Evolutionary conservation across 208 protist genomes (phyloP), one percentile per base, ranked within the genome.

Genomic region (Crithidia fasciculata): DNA sequence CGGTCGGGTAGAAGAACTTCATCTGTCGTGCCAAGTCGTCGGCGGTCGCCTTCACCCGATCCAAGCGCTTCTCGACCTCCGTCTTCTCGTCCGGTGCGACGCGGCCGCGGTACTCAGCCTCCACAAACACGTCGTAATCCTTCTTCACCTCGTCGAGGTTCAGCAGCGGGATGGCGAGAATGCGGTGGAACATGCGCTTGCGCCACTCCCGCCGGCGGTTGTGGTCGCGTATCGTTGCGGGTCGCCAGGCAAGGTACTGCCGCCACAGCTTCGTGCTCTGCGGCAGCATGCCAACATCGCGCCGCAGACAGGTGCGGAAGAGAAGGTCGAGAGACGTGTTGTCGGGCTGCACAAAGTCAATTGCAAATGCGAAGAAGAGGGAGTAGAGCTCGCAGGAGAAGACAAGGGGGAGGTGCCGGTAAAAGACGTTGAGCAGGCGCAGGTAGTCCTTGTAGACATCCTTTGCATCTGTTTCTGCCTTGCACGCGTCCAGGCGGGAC

Each of bases 371-470:
- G 15, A 94, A 83, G 71, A 95, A 96, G 7, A 94, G 65, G 16
- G 63, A 78, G 86, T 95, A 96, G 15, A 95, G 77, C 39, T 91
- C 76, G 61, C 87, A 85, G 60, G 81, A 89, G 71, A 86, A 92
- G 54, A 78, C 82, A 0, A 92, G 53, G 28, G 83, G 84, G n/a
- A 96, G 81, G 72, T 96, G 92, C 15, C 88, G 85, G 57, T 87
- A 92, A 60, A 96, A 96, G 28, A 71, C 75, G 72, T 95, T 95
- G 15, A 96, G 69, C 5, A 96, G 41, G 15, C 92, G 73, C 55
- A 93, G 80, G 53, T 85, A 85, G n/a, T 79, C 81, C 45, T 70
- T 76, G 76, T 89, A 92, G 16, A 85, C 72, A 37, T 83, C 72
- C 53, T 86, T 86, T 12, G 83, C 86, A 45, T 93, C 87, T 54